Evolutionary conservation across 441 rosid genomes (phyloP).

Genomic region (Croton laevigatus): DNA sequence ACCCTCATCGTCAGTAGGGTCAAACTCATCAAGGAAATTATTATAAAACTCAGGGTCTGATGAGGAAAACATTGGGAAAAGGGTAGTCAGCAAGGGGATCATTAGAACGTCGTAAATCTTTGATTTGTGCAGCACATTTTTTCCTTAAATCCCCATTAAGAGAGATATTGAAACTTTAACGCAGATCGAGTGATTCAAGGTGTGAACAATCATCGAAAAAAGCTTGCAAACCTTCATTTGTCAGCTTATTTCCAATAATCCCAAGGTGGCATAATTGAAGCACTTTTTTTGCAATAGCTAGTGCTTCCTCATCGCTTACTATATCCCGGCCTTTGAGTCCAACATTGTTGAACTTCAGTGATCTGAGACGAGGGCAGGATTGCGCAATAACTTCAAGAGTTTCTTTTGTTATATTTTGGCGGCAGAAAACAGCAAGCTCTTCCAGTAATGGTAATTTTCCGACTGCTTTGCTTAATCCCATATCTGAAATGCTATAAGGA

Average conservation of each 20-base stretch:
- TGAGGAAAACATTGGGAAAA: too few species aligned
- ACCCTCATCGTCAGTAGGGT: too few species aligned
- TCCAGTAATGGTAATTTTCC: constrained; percentile 46
- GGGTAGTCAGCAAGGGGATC: constrained; percentile 49
- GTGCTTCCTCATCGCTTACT: constrained; percentile 46
- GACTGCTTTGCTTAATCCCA: constrained; percentile 40
- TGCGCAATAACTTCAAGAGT: constrained; percentile 39
- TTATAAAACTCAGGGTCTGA: too few species aligned
- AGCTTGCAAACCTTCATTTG: constrained; percentile 48
- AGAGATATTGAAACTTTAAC: constrained; percentile 47
- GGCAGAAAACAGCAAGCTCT: constrained; percentile 45
- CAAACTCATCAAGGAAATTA: too few species aligned
- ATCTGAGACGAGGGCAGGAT: constrained; percentile 46
- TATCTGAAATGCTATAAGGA: constrained; percentile 33
- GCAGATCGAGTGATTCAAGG: constrained; percentile 59
- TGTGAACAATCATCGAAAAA: constrained; percentile 56
- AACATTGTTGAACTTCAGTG: constrained; percentile 38
- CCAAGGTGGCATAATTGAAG: constrained; percentile 45
- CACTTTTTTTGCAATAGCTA: constrained; percentile 58
- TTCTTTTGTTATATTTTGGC: constrained; percentile 25
- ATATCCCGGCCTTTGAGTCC: constrained; percentile 22
- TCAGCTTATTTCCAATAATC: constrained; percentile 51
- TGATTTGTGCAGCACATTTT: too few species aligned
- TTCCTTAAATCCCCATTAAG: constrained; percentile 39
- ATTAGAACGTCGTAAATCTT: constrained; percentile 39